Evolutionary conservation across 2,329 filamentous ascomycete genomes (phyloP).

Genomic region (Ophiostoma novo-ulmi): DNA sequence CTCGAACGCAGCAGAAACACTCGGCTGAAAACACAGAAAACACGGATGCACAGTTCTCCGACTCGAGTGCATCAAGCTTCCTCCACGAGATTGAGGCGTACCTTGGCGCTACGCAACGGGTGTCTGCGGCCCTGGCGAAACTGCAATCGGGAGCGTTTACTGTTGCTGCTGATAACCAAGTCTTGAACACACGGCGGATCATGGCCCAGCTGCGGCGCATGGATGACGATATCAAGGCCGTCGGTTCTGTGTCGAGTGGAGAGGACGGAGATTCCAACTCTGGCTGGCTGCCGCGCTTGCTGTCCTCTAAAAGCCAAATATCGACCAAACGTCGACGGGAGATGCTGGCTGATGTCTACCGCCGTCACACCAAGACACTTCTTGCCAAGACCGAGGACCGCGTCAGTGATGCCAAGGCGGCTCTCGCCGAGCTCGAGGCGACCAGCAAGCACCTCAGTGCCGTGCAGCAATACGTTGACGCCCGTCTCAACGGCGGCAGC

Average conservation of each 20-base stretch:
- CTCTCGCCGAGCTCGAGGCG: slow-evolving; percentile 60
- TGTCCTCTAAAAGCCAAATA: slow-evolving; percentile 21
- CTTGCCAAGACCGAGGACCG: slow-evolving; percentile 64
- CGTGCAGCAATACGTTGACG: slow-evolving; percentile 63
- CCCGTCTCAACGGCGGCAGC: slow-evolving; percentile 32
- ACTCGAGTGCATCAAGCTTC: slow-evolving; percentile 37
- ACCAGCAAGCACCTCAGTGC: slow-evolving; percentile 64
- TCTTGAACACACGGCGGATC: slow-evolving; percentile 19
- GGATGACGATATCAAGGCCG: neutral
- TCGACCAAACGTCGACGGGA: slow-evolving; percentile 32
- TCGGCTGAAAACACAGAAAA: neutral
- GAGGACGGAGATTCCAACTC: too few relatives aligned
- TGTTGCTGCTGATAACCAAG: slow-evolving; percentile 21
- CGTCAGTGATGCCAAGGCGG: slow-evolving; percentile 63
- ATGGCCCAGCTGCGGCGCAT: slow-evolving; percentile 23
- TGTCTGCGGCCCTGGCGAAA: slow-evolving; percentile 22
- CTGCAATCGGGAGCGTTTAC: slow-evolving; percentile 22
- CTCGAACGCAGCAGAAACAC: neutral
- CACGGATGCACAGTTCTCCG: neutral
- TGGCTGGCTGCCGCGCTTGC: neutral
- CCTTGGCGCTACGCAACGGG: slow-evolving; percentile 55
- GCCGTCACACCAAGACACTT: slow-evolving; percentile 64
- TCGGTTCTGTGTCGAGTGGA: slow-evolving; percentile 27
- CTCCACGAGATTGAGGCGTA: slow-evolving; percentile 72
- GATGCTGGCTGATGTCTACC: slow-evolving; percentile 65